Conservation (phyloP, 306 rosid species). For the Oemleria cerasiformis region DNA sequence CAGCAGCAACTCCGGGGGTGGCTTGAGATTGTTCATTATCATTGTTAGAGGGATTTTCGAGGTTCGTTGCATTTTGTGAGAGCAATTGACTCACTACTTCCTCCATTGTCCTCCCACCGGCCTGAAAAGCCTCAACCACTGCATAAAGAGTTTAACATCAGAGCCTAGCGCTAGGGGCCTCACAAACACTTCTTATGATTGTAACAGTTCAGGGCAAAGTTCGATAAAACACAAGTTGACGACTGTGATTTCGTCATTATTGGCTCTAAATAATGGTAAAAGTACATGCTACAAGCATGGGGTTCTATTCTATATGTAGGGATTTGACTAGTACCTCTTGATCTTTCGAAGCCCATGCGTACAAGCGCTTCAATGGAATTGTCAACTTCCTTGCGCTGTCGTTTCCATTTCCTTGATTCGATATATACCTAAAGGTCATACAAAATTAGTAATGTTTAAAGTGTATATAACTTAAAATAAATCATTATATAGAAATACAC, state of each 20-base stretch:
- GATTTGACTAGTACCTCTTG: conserved; percentile 49
- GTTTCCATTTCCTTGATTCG: conserved; percentile 70
- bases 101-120: conserved; percentile 48
- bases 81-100: conserved; percentile 44
- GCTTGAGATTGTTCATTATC: conserved; percentile 18
- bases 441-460: conserved; percentile 16
- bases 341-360: conserved; percentile 76
- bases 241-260: background rate
- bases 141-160: conserved; percentile 36
- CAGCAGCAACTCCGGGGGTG: conserved; percentile 21
- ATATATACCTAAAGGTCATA: conserved; percentile 45
- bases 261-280: background rate
- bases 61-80: conserved; percentile 27
- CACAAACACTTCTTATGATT: too few species aligned
- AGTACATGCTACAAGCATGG: background rate
- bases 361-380: conserved; percentile 53
- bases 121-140: conserved; percentile 60
- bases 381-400: conserved; percentile 37
- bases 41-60: conserved; percentile 11
- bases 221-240: background rate
- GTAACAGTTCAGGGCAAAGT: background rate
- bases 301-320: background rate
- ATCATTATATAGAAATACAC: conserved; percentile 2
- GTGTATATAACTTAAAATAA: conserved; percentile 5
- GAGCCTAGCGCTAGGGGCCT: conserved; percentile 7